phyloP scores from a whole-genome alignment of 768 basidiomycete genomes.

The Jaapia argillacea region DNA sequence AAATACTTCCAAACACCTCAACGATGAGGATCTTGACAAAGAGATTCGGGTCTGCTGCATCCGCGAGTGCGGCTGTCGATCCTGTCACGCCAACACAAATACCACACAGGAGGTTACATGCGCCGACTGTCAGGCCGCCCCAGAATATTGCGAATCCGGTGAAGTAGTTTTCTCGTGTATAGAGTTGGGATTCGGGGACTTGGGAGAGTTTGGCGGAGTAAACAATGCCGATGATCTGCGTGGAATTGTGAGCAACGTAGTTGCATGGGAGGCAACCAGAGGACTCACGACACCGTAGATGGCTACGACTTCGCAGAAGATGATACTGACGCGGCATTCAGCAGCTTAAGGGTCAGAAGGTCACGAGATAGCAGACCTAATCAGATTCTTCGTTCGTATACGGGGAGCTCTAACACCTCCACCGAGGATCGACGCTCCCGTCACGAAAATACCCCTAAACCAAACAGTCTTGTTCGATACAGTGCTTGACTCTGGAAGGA shows the following conservation, averaged over 20 bases:
- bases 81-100: conserved; percentile 92
- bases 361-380: conserved; percentile 48
- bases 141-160: conserved; percentile 95
- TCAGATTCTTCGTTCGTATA: conserved; percentile 95
- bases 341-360: background rate
- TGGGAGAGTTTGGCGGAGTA: conserved; percentile 73
- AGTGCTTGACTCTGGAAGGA: background rate
- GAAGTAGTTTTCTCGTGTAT: conserved; percentile 85
- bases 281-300: conserved; percentile 88
- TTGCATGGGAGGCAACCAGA: background rate
- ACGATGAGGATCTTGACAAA: conserved; percentile 97
- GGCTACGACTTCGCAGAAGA: conserved; percentile 99
- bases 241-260: conserved; percentile 1
- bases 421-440: conserved; percentile 92
- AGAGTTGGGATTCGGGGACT: conserved; percentile 57
- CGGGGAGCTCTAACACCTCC: conserved; percentile 91
- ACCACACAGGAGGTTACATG: conserved; percentile 93
- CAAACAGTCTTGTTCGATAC: conserved; percentile 2
- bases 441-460: conserved; percentile 92
- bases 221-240: conserved; percentile 92
- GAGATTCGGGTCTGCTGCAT: conserved; percentile 88
- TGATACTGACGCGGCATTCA: conserved; percentile 54
- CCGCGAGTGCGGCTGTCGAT: conserved; percentile 88
- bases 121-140: conserved; percentile 90
- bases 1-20: conserved; percentile 86